Evolutionary conservation across 2,329 filamentous ascomycete genomes (phyloP), one percentile per base, ranked within the genome.

Genomic region (Penicillium crustosum): DNA sequence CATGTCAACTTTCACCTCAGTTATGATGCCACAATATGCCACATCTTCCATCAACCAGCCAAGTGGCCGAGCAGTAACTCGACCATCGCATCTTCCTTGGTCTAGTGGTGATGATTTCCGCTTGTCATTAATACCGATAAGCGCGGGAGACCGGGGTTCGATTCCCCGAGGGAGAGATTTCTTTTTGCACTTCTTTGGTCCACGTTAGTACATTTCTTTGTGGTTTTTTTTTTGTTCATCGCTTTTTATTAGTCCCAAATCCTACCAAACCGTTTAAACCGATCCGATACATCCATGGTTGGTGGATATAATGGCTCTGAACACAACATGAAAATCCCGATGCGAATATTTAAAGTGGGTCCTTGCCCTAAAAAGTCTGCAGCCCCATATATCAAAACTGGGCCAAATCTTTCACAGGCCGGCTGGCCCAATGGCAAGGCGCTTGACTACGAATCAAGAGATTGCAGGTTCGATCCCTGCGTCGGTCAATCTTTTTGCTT

Each of bases 361-460:
- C 45, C 15, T 12, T 19, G 38, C 53, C 45, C 53, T 55, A 54
- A 54, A 54, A 33, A 21, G 2, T 41, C 27, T 9, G 10, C 35
- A 0, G 52, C 43, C 52, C 43, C 43, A 54, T 54, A 55, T 35
- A 29, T 12, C 38, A 31, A 15, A 31, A 31, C n/a, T 1, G 4
- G 23, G 2, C 6, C 23, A 2, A 5, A 21, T 4, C 1, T 9
- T 41, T 35, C 56, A 49, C 25, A 27, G 68, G 67, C 63, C 68
- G 64, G 67, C 68, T 77, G 74, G 76, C 76, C 75, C 73, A 78
- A 78, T 78, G 77, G 77, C 73, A 79, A 79, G 76, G 77, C 77
- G 77, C 75, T 78, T 79, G 77, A 79, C 77, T 79, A 78, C 77
- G 77, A 77, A 78, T 79, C 77, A 78, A 78, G 74, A 79, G 77